These are phyloP conservation scores for Alternaria sp. DNA, from an alignment of 2,329 filamentous ascomycete genomes.

Conservation along the genomic window DNA sequence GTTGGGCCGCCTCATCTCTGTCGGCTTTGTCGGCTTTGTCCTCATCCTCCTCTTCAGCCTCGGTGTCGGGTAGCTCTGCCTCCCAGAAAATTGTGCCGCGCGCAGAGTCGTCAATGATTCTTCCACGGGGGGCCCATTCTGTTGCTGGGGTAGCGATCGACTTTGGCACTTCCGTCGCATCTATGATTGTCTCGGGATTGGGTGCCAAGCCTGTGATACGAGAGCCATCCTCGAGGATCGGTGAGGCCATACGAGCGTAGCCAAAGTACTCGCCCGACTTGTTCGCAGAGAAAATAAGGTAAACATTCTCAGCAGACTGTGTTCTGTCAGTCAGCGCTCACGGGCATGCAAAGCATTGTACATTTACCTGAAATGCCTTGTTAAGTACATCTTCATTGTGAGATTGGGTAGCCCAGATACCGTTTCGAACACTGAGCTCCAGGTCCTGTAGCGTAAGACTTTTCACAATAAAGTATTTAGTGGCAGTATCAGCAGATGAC, in stretches of 20 bases:
- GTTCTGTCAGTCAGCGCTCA: conserved; percentile 25
- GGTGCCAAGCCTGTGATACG: conserved; percentile 61
- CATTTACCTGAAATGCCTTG: conserved; percentile 76
- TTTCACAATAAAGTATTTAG: conserved; percentile 91
- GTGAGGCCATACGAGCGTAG: conserved; percentile 87
- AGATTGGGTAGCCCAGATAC: conserved; percentile 91
- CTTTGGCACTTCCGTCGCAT: conserved; percentile 73
- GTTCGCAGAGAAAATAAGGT: conserved; percentile 93
- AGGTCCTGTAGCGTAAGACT: conserved; percentile 91
- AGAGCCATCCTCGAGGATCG: conserved; percentile 77
- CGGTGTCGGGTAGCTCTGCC: conserved; percentile 69
- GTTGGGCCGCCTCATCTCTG: conserved; percentile 38
- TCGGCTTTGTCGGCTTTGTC: conserved; percentile 58
- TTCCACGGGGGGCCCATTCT: conserved; percentile 78
- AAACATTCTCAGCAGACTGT: conserved; percentile 82
- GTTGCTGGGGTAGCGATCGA: conserved; percentile 82
- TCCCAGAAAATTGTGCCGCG: conserved; percentile 99
- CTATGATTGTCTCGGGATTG: conserved; percentile 63
- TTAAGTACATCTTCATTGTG: conserved; percentile 91
- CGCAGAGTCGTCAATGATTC: conserved; percentile 90
- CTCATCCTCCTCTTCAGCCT: conserved; percentile 55
- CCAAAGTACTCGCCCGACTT: conserved; percentile 98
- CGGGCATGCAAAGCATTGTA: too few species aligned
- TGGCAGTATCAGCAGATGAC: conserved; percentile 53
- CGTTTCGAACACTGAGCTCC: conserved; percentile 84